phyloP scores from a whole-genome alignment of 2,329 filamentous ascomycete genomes.

The Phialophora macrospora region DNA sequence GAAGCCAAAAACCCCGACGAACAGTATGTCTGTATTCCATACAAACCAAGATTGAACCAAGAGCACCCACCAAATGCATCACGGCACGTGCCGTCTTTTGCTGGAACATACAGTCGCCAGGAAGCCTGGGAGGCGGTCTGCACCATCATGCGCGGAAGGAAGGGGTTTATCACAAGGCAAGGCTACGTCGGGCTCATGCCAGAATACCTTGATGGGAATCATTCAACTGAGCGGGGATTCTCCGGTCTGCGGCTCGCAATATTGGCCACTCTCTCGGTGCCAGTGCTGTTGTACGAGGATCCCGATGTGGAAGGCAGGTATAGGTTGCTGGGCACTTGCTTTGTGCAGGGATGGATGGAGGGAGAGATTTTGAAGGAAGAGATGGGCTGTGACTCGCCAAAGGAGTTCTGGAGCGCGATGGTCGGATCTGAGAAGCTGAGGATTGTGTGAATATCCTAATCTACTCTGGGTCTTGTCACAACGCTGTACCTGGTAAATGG shows the following conservation, averaged over 20 bases:
- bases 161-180: slow-evolving; percentile 6
- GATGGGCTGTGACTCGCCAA: slow-evolving; percentile 6
- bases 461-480: not conserved
- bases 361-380: slow-evolving; percentile 6
- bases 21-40: slow-evolving; percentile 15
- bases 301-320: slow-evolving; percentile 10
- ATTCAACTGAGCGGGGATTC: not conserved
- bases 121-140: slow-evolving; percentile 8
- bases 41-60: slow-evolving; percentile 3
- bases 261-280: slow-evolving; percentile 15
- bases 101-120: not conserved
- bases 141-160: slow-evolving; percentile 17
- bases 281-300: slow-evolving; percentile 17
- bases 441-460: slow-evolving; percentile 1
- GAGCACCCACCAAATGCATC: slow-evolving; percentile 9
- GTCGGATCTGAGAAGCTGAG: slow-evolving; percentile 1
- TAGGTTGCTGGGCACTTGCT: slow-evolving; percentile 13
- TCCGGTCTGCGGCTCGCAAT: slow-evolving; percentile 6
- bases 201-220: not conserved
- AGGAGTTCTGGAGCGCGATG: slow-evolving; percentile 13
- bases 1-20: not conserved
- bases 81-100: slow-evolving; percentile 12
- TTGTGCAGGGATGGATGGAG: slow-evolving; percentile 20
- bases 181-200: slow-evolving; percentile 13
- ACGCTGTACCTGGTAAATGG: not conserved